Conservation (phyloP, 2,329 filamentous ascomycete genomes). For the Coniosporium tulheliwenetii region DNA sequence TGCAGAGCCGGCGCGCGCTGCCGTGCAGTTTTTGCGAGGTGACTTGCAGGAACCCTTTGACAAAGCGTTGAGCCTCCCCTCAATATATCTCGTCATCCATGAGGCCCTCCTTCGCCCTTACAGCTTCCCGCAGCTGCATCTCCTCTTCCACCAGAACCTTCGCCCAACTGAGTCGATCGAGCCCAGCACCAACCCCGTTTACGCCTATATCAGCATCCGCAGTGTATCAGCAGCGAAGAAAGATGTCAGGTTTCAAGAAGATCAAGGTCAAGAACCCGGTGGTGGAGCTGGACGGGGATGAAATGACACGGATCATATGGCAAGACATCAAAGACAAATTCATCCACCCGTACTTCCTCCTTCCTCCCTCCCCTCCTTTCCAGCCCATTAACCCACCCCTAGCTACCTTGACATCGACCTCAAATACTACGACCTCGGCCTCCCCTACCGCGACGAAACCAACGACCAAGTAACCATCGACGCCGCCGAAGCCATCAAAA, state of each 20-base stretch:
- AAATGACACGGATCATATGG: constrained; percentile 99
- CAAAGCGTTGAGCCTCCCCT: too few relatives aligned
- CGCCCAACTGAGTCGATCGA: too few relatives aligned
- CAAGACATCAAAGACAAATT: constrained; percentile 97
- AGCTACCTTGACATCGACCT: constrained; percentile 89
- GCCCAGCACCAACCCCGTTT: too few relatives aligned
- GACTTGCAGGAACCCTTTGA: too few relatives aligned
- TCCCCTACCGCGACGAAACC: constrained; percentile 90
- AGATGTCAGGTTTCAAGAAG: constrained; percentile 42
- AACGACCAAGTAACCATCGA: constrained; percentile 92
- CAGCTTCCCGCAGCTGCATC: too few relatives aligned
- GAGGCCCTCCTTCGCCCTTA: too few relatives aligned
- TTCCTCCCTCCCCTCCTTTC: too few relatives aligned
- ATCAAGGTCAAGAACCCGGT: constrained; percentile 99
- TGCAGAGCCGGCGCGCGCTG: too few relatives aligned
- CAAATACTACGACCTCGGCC: constrained; percentile 92
- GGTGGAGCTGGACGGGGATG: constrained; percentile 86
- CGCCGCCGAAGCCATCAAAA: constrained; percentile 93
- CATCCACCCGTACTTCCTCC: constrained; percentile 53
- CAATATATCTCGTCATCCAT: too few relatives aligned
- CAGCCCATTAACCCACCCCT: not conserved
- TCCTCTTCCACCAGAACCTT: too few relatives aligned
- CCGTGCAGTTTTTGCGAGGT: too few relatives aligned
- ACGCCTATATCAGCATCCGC: not conserved
- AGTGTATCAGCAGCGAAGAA: constrained; percentile 4